phyloP scores from a whole-genome alignment of 768 basidiomycete genomes.

The Suillus subluteus region DNA sequence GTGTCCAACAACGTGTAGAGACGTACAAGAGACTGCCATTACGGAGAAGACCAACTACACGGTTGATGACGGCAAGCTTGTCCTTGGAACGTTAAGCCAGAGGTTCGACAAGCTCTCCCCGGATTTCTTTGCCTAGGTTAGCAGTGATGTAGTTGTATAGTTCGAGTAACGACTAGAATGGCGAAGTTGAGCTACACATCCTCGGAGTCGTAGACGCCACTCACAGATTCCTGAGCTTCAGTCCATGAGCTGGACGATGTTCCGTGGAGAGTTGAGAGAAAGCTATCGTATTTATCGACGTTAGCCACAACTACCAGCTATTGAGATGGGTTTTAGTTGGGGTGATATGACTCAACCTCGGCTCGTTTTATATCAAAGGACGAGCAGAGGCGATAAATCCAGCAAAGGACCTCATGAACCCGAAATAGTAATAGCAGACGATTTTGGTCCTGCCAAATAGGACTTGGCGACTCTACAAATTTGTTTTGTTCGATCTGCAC shows the following conservation, averaged over 20 bases:
- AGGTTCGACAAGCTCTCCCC: slow-evolving; percentile 75
- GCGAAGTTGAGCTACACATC: not conserved
- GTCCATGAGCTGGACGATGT: slow-evolving; percentile 27
- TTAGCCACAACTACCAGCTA: not conserved
- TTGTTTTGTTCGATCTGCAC: too few relatives aligned
- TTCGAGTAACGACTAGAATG: slow-evolving; percentile 64
- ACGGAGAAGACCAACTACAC: slow-evolving; percentile 89
- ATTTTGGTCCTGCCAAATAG: not conserved
- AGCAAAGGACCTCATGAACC: not conserved
- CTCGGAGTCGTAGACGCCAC: slow-evolving; percentile 9
- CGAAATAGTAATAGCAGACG: not conserved
- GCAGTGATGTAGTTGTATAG: slow-evolving; percentile 86
- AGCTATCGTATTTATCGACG: slow-evolving; percentile 43
- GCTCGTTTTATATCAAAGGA: not conserved
- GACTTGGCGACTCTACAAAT: not conserved
- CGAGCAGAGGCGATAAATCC: slow-evolving; percentile 2
- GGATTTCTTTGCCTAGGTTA: slow-evolving; percentile 90
- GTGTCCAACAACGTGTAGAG: not conserved
- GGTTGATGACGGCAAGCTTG: slow-evolving; percentile 72
- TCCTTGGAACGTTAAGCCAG: slow-evolving; percentile 87
- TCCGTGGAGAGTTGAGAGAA: slow-evolving; percentile 37
- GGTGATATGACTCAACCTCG: not conserved
- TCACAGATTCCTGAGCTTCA: slow-evolving; percentile 28
- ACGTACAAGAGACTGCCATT: slow-evolving; percentile 88
- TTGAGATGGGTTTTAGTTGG: not conserved